Base-by-base conservation (phyloP, 1,284 basidiomycete genomes). In the Porodaedalea pini region DNA sequence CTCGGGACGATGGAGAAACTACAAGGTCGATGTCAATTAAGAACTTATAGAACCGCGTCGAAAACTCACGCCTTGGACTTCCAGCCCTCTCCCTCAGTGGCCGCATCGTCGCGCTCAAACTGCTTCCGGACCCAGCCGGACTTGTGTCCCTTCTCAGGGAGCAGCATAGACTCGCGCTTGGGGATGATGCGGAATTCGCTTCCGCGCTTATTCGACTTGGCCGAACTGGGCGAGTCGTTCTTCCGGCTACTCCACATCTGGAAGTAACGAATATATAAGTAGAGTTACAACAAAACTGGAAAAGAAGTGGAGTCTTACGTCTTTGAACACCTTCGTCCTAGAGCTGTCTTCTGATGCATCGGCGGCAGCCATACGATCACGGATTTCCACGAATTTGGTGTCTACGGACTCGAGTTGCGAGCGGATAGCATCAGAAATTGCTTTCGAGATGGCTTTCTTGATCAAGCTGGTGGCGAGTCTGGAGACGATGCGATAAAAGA, bases 401-500 rank as follows among this genome's bases (percentile, higher is more conserved):
- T 94, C 90, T 36, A 91, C 76, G 67, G 93, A 91, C 71, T 94
- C 92, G 61, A 98, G 77, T 2, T 83, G 92, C 10, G 88, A 90
- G 54, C 77, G 80, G 61, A 98, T 85, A 6, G 86, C 88, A 59
- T 84, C 86, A 62, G 81, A 76, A 54, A 97, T 79, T 1, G 90
- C 95, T 71, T 88, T 91, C 73, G 88, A 78, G 64, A 99, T 86
- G 70, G 95, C 92, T 70, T 83, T 87, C 83, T 98, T 98, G 67
- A 99, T 87, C 50, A 97, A 75, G 3, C 81, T 81, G 3, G 82
- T 90, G 4, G 88, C 88, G 50, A 93, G 77, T 5, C 88, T 87
- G 41, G 78, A 79, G 36, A 92, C 66, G 0, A 87, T 88, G 77
- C 93, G 95, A 80, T 96, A 96, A 55, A 97, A 71, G 37, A 92